Base-by-base conservation (phyloP, 148 eudicot species). In the Dianthus caryophyllus region DNA sequence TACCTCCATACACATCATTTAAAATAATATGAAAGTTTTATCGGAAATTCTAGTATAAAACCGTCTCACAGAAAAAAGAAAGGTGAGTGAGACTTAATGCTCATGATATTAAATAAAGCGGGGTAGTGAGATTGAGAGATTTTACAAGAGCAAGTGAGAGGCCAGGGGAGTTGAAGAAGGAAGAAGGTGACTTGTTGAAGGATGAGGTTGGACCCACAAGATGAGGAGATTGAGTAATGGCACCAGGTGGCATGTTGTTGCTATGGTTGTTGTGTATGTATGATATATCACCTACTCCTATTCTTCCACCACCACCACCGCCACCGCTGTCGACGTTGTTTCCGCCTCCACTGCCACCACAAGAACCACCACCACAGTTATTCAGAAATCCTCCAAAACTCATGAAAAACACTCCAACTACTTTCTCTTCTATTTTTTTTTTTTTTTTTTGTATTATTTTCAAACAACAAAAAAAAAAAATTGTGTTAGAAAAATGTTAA, bases 341-440 rank as follows among this genome's bases (percentile, higher is more conserved):
- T 0, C 75, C 77, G 6, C 52, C 59, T 17, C 76, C 73, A 6
- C 62, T 70, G 20, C 80, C 77, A 73, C 67, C 61, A 31, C 22
- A 58, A 58, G 62, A 58, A 30, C 41, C 75, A 54, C 41, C 75
- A 54, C 69, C 52, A 74, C 68, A 74, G 79, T 69, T 88, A 56
- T 84, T 89, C 17, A 88, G 82, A 78, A 86, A 86, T 18, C 89
- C 97, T 79, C 90, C 97, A 80, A 91, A 91, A 91, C 88, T 91
- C 96, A 91, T 91, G 67, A 85, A 83, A 78, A 29, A 68, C 51
- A 22, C 5, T 6, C 31, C 50, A 59, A 25, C 44, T 53, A 9
- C 18, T 47, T 51, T 51, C 17, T 44, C 30, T 29, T 52, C 38
- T 7, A 2, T 33, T 7, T 33, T 33, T 33, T 33, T 38, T 38